Evolutionary conservation across 768 basidiomycete genomes (phyloP).

Genomic region (Chalciporus pseudorubinellus): DNA sequence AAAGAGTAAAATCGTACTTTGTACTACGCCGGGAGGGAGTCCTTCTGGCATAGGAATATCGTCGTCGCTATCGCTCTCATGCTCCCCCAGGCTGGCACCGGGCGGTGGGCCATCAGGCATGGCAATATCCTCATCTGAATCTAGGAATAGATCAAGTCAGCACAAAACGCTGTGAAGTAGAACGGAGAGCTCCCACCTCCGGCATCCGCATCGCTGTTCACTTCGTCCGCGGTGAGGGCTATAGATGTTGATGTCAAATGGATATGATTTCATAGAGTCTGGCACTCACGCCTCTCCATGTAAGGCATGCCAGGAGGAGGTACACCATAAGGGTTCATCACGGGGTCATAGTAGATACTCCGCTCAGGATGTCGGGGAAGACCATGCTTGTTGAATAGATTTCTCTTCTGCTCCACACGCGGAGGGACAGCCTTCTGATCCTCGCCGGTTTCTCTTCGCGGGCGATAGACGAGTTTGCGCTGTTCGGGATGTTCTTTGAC

Average conservation of each 20-base stretch:
- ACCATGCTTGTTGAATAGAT: constrained; percentile 79
- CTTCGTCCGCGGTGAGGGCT: constrained; percentile 65
- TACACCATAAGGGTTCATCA: constrained; percentile 92
- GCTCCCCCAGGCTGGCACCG: constrained; percentile 35
- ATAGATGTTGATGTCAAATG: constrained; percentile 2
- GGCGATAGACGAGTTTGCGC: constrained; percentile 74
- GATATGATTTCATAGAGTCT: neutral
- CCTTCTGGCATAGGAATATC: constrained; percentile 90
- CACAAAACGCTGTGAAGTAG: neutral
- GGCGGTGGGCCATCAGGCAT: constrained; percentile 66
- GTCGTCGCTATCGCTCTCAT: constrained; percentile 61
- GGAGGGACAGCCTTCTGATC: constrained; percentile 40
- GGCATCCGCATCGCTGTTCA: constrained; percentile 60
- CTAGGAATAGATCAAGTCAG: constrained; percentile 7
- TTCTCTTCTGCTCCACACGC: constrained; percentile 49
- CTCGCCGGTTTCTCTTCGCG: constrained; percentile 43
- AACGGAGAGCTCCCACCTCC: constrained; percentile 34
- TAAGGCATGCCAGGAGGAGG: constrained; percentile 99
- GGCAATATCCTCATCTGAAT: constrained; percentile 56
- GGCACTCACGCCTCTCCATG: constrained; percentile 72
- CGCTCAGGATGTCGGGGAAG: constrained; percentile 87
- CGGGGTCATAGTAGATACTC: constrained; percentile 88
- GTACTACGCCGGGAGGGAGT: constrained; percentile 49
- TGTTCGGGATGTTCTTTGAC: constrained; percentile 93
- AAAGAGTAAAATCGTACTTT: constrained; percentile 16